Conservation (phyloP, 768 basidiomycete genomes). For the Tricholomella constricta region DNA sequence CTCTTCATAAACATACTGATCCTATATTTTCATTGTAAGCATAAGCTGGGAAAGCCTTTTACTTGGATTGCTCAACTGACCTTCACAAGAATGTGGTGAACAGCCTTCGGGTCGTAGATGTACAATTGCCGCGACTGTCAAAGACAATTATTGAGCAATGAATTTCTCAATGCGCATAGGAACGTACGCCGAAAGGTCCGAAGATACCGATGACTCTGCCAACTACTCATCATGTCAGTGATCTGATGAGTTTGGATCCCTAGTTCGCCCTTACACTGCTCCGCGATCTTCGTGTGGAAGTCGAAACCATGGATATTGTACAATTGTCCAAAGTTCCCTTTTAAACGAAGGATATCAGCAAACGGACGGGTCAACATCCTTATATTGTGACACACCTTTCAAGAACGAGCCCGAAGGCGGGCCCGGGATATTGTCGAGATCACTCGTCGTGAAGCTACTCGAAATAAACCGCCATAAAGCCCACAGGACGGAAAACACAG, state of each 20-base stretch:
- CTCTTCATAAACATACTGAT: slow-evolving; percentile 36
- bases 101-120: slow-evolving; percentile 37
- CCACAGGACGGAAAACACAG: slow-evolving; percentile 3
- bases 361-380: not conserved
- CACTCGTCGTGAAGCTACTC: slow-evolving; percentile 15
- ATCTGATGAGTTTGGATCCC: not conserved
- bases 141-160: not conserved
- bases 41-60: not conserved
- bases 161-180: not conserved
- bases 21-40: slow-evolving; percentile 4
- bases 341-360: not conserved
- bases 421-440: slow-evolving; percentile 34
- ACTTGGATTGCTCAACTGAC: slow-evolving; percentile 8
- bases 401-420: slow-evolving; percentile 27
- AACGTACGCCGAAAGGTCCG: slow-evolving; percentile 12
- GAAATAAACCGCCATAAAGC: slow-evolving; percentile 16
- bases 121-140: slow-evolving; percentile 24
- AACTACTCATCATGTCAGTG: slow-evolving; percentile 2
- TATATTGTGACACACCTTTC: slow-evolving; percentile 23
- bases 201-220: slow-evolving; percentile 13
- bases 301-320: slow-evolving; percentile 13
- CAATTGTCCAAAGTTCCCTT: slow-evolving; percentile 19
- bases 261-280: slow-evolving; percentile 8
- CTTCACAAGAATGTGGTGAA: slow-evolving; percentile 39
- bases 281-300: slow-evolving; percentile 10